phyloP scores from a whole-genome alignment of 208 protist species.

The Trypanosoma cruzi region DNA sequence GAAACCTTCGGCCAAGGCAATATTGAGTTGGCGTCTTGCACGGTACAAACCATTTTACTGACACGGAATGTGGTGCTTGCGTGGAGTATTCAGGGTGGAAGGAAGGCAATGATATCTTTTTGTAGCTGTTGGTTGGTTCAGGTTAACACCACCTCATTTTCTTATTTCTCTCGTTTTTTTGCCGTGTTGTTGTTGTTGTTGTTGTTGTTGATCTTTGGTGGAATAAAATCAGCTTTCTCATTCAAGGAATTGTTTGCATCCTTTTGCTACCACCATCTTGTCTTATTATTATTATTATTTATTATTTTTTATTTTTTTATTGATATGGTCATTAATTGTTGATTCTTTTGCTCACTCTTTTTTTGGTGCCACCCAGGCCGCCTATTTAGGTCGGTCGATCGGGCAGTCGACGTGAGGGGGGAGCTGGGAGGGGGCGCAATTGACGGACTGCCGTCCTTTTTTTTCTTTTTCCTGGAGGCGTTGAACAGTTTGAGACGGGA shows the following conservation, averaged over 20 bases:
- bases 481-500: conserved; percentile 19
- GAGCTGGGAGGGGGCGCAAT: no score
- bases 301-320: no score
- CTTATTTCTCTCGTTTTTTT: conserved; percentile 16
- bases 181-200: conserved; percentile 7
- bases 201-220: neutral
- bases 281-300: neutral
- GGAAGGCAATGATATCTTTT: neutral
- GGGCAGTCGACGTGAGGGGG: neutral
- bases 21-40: conserved; percentile 58
- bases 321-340: no score
- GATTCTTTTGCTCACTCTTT: no score
- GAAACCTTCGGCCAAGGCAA: conserved; percentile 37
- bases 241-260: neutral
- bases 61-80: neutral
- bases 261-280: neutral
- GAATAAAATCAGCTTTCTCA: neutral
- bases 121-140: conserved; percentile 1
- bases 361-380: no score
- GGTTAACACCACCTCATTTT: neutral
- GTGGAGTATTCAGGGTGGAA: neutral
- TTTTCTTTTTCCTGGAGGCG: neutral
- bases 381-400: no score
- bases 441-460: neutral
- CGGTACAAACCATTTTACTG: conserved; percentile 74